These are phyloP conservation scores for Volvariella surrecta DNA, from an alignment of 1,284 basidiomycete genomes.

Conservation along the genomic window DNA sequence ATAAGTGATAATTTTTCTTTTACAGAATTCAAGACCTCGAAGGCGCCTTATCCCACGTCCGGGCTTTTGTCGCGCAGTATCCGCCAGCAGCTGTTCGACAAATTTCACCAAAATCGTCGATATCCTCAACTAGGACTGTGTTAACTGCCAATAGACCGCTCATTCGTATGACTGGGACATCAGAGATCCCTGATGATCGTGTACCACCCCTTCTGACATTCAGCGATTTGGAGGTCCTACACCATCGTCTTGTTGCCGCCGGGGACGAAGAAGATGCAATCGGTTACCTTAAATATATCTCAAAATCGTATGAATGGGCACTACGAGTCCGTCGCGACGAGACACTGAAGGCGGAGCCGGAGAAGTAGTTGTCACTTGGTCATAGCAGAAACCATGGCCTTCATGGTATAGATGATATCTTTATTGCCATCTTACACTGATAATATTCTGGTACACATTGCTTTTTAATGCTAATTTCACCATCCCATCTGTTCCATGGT, in stretches of 20 bases:
- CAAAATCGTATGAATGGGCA: slow-evolving; percentile 58
- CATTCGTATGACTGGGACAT: slow-evolving; percentile 48
- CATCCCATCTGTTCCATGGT: slow-evolving; percentile 25
- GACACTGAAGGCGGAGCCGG: slow-evolving; percentile 22
- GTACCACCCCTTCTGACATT: slow-evolving; percentile 65
- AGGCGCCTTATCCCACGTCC: slow-evolving; percentile 43
- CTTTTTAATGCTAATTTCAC: slow-evolving; percentile 7
- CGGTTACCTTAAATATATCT: slow-evolving; percentile 56
- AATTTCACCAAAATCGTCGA: slow-evolving; percentile 27
- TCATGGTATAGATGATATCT: too few relatives aligned
- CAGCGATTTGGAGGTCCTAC: slow-evolving; percentile 55
- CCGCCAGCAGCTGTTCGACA: slow-evolving; percentile 39
- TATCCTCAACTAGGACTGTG: slow-evolving; percentile 46
- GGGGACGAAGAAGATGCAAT: slow-evolving; percentile 30
- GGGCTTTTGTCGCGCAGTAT: slow-evolving; percentile 48
- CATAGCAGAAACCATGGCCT: too few relatives aligned
- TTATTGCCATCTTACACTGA: not conserved
- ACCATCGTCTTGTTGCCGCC: slow-evolving; percentile 46
- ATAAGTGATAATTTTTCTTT: slow-evolving; percentile 1
- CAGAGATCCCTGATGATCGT: slow-evolving; percentile 53
- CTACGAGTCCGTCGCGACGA: slow-evolving; percentile 49
- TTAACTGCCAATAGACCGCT: slow-evolving; percentile 47
- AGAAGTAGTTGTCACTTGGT: too few relatives aligned
- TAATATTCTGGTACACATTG: not conserved
- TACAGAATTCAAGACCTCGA: slow-evolving; percentile 42